Evolutionary conservation across 2,329 filamentous ascomycete genomes (phyloP), one percentile per base, ranked within the genome.

Genomic region (Penicillium sp.): DNA sequence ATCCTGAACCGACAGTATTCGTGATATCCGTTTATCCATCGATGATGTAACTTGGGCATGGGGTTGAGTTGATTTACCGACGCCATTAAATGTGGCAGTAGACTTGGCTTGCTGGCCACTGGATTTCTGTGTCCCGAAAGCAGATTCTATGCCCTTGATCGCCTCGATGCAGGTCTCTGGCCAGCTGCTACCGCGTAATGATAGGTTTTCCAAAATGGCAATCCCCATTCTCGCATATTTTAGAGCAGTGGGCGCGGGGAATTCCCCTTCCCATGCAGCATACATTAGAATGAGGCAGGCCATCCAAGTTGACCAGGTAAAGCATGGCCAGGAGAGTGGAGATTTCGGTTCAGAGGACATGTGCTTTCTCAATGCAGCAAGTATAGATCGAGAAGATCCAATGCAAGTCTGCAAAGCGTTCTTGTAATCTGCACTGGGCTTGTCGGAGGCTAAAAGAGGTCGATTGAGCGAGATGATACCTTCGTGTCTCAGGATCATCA

Each of bases 231-330:
- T 55, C n/a, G 60, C 69, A 52, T 74, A 80, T 74, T 75, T 77
- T 4, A 76, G 60, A 0, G 77, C 76, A 15, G 73, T 73, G 0
- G 68, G 55, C 0, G 73, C 58, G 0, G 76, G 70, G 4, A 81
- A 66, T 33, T 81, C 74, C 0, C 72, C 72, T 58, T 79, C 78
- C 59, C 78, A 78, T 0, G 78, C 79, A 4, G 81, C 81, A 50
- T 81, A 80, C 4, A 81, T 76, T 4, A 83, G 64, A 21, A 83
- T 77, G 39, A 83, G 79, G 1, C 78, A 78, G 55, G 79, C 81
- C 61, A 82, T 82, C 81, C 81, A 83, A 0, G 80, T 72, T 1
- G 76, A 77, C 80, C 81, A 82, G 0, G 80, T 82, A 39, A 81
- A 81, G 0, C 79, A 80, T 3, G 80, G 80, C 79, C 80, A 82